Base-by-base conservation (phyloP, 345 rosid genomes). In the Laguncularia racemosa region DNA sequence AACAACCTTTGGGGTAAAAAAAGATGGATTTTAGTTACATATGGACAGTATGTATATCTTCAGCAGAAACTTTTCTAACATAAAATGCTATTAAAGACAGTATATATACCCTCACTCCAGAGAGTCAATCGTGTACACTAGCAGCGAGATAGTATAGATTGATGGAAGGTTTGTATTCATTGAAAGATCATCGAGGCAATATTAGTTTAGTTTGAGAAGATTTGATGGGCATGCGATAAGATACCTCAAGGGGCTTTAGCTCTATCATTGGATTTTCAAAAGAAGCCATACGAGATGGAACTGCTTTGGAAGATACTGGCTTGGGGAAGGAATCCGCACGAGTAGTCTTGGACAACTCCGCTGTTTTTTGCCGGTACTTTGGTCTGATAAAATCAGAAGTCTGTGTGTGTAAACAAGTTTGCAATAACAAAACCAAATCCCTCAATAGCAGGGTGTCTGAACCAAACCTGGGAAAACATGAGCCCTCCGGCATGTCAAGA, bases 401-500 rank as follows among this genome's bases (percentile, higher is more conserved):
- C 13, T 38, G 26, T 48, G 19, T 51, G 51, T 45, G 52, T 14
- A 16, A 47, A 18, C 48, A 46, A 28, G 58, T 55, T 47, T 55
- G 13, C 21, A 14, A 8, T 19, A 52, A 21, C 53, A 19, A 33
- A 6, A 53, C 57, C 12, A 21, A 54, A 44, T 23, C 19, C 44
- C 18, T 45, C 15, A 50, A 48, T 58, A 47, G 64, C n/a, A 11
- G 54, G 65, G 45, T 7, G 17, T 46, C 20, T 17, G 59, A 62
- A 83, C 90, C 97, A 55, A 62, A 83, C 90, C 99, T 89, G 20
- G 96, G 89, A 64, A 93, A 85, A 67, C 92, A 93, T 65, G 99
- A 87, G 46, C 96, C 95, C 78, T 89, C 99, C 6, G 70, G 80
- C 95, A 93, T 74, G 78, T 82, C 99, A 50, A 93, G 89, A 61